Evolutionary conservation across 371 early-diverging fungal genomes (phyloP), one percentile per base, ranked within the genome.

Genomic region (Rhizopus stolonifer): DNA sequence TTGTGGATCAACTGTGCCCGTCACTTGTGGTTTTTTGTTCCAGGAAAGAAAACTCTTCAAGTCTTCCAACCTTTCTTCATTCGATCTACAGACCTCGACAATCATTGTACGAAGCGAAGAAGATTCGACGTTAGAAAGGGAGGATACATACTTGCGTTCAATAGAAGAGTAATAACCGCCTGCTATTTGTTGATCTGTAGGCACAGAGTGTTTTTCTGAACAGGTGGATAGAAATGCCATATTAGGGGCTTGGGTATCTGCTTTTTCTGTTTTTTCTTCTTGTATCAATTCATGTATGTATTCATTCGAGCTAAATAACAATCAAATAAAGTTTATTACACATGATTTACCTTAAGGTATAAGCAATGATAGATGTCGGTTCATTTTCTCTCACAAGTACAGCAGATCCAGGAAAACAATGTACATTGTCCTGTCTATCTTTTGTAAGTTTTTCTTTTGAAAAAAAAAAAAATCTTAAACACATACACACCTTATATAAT

Each of bases 321-420:
- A 15, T 33, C 18, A 17, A 49, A 21, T 38, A 34, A 6, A 34
- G 14, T 34, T 31, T 38, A 17, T 48, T 40, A 11, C 13, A 34
- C 14, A 18, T 40, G 31, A 26, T 9, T 9, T 67, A 89, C 76
- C 83, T 79, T 26, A 95, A 72, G 1, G 94, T 84, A 49, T 87
- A 91, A 0, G 96, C 92, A 45, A 96, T 87, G 45, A 95, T 90
- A 0, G 95, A 93, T 38, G 87, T 88, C 4, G 93, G 94, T 56
- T 96, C 95, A 15, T 91, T 84, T 61, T 96, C 94, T 19, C 94
- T 82, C 9, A 95, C 84, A 46, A 94, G 82, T 9, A 95, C 79
- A 3, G 84, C 70, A 1, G 93, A 93, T 17, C 87, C 92, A 13
- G 88, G 85, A 58, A 94, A 86, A 2, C 93, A 73, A 57, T 95